These are phyloP conservation scores for Plectranthus barbatus DNA, from an alignment of 257 asterid genomes.

Conservation along the genomic window DNA sequence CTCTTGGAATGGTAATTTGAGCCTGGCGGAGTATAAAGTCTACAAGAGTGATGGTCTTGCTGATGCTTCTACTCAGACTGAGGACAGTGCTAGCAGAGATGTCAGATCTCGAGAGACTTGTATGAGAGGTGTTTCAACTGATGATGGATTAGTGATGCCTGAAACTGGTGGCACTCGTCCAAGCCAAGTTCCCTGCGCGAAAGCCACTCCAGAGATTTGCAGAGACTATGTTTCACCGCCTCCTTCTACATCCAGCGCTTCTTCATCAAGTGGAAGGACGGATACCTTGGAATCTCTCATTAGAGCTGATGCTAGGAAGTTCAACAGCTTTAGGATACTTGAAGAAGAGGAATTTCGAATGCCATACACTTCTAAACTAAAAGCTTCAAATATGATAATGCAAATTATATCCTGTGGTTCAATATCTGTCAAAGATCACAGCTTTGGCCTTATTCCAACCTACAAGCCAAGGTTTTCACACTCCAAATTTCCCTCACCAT, in stretches of 20 bases:
- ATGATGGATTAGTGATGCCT: constrained; percentile 42
- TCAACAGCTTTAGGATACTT: constrained; percentile 68
- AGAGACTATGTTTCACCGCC: constrained; percentile 58
- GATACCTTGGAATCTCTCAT: constrained; percentile 89
- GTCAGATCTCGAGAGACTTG: constrained; percentile 39
- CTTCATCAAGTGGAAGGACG: constrained; percentile 68
- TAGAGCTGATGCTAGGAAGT: constrained; percentile 71
- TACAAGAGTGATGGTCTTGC: constrained; percentile 66
- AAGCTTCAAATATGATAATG: constrained; percentile 82
- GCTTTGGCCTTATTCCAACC: constrained; percentile 71
- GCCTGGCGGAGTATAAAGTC: constrained; percentile 71
- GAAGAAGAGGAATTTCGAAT: constrained; percentile 56
- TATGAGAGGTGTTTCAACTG: constrained; percentile 68
- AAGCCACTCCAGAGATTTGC: constrained; percentile 44
- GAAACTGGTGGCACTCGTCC: constrained; percentile 22
- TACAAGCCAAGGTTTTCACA: constrained; percentile 77
- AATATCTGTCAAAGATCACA: constrained; percentile 77
- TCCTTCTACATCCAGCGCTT: constrained; percentile 62
- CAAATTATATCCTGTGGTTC: constrained; percentile 94
- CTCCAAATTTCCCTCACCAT: constrained; percentile 69
- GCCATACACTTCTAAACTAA: constrained; percentile 49
- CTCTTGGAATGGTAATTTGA: constrained; percentile 63
- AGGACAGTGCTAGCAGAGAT: constrained; percentile 39
- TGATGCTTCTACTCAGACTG: constrained; percentile 96
- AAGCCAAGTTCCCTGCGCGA: constrained; percentile 23